Percentiles rank a stretch among this genome's conserved stretches.
phyloP scores from a whole-genome alignment of 345 rosid genomes.

The Moricandia arvensis region DNA sequence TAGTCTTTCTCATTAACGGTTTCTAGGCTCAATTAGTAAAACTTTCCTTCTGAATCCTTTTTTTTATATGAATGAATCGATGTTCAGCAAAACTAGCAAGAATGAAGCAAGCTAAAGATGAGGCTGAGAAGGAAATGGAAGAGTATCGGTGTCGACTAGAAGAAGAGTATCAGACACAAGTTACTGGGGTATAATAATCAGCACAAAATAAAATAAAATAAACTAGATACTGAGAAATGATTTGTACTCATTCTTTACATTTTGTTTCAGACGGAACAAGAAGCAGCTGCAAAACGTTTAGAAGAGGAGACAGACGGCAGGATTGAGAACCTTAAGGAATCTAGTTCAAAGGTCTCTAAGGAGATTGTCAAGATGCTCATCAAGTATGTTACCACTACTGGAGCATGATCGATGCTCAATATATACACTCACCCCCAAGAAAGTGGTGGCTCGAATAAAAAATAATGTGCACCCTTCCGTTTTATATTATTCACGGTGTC shows the following conservation, averaged over 20 bases:
- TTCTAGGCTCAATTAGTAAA: background rate
- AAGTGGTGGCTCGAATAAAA: background rate
- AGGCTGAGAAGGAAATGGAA: slow-evolving; percentile 43
- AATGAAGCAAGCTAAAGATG: slow-evolving; percentile 44
- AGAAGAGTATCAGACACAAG: slow-evolving; percentile 36
- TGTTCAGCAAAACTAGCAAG: slow-evolving; percentile 39
- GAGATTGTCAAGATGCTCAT: slow-evolving; percentile 40
- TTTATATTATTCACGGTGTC: background rate
- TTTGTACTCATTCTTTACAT: background rate
- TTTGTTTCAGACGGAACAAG: slow-evolving; percentile 33
- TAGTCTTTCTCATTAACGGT: background rate
- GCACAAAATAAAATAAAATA: background rate
- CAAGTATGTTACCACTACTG: slow-evolving; percentile 38
- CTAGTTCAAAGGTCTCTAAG: slow-evolving; percentile 34
- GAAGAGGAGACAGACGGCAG: slow-evolving; percentile 33
- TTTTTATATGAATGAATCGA: background rate
- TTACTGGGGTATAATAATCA: slow-evolving; percentile 31
- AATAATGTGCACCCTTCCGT: background rate
- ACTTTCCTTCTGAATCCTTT: slow-evolving; percentile 1
- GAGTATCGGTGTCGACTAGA: slow-evolving; percentile 30
- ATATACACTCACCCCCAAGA: slow-evolving; percentile 27
- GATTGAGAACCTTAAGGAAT: slow-evolving; percentile 29
- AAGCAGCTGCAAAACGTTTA: slow-evolving; percentile 32
- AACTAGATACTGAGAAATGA: background rate
- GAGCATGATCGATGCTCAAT: slow-evolving; percentile 15